phyloP scores from a whole-genome alignment of 1,284 basidiomycete genomes.

The Naganishia albida region DNA sequence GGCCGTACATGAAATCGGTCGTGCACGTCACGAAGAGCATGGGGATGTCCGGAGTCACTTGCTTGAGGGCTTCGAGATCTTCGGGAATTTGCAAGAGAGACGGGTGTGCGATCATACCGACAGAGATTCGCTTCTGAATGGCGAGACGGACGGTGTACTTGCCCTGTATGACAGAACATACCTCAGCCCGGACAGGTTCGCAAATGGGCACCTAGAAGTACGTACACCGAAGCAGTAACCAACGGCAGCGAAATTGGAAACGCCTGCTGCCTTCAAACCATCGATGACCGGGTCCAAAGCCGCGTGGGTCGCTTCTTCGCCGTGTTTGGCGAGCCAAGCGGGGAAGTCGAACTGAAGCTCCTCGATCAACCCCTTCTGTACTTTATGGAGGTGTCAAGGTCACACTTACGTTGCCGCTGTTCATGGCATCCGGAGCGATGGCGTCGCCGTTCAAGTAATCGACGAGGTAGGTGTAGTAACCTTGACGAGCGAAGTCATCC shows the following conservation, averaged over 20 bases:
- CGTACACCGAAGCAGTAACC: constrained; percentile 71
- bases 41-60: constrained; percentile 37
- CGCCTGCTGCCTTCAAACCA: constrained; percentile 62
- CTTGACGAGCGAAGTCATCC: constrained; percentile 72
- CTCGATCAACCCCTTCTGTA: neutral
- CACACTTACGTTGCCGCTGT: constrained; percentile 45
- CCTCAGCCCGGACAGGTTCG: constrained; percentile 19
- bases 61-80: constrained; percentile 57
- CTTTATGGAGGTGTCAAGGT: too few relatives aligned
- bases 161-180: constrained; percentile 43
- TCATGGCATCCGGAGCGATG: constrained; percentile 53
- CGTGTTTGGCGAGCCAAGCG: constrained; percentile 61
- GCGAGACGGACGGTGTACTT: constrained; percentile 69
- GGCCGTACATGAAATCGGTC: constrained; percentile 40
- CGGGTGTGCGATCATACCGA: constrained; percentile 65
- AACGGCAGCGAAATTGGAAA: constrained; percentile 63
- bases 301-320: constrained; percentile 58
- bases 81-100: constrained; percentile 65
- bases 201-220: constrained; percentile 36
- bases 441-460: constrained; percentile 67
- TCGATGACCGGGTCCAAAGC: constrained; percentile 62
- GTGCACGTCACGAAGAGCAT: constrained; percentile 49
- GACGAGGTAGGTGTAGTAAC: constrained; percentile 64
- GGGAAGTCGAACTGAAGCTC: constrained; percentile 55
- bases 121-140: constrained; percentile 63